Conservation (phyloP, 1,139 yeast species). For the Blastobotrys capitulatus region DNA sequence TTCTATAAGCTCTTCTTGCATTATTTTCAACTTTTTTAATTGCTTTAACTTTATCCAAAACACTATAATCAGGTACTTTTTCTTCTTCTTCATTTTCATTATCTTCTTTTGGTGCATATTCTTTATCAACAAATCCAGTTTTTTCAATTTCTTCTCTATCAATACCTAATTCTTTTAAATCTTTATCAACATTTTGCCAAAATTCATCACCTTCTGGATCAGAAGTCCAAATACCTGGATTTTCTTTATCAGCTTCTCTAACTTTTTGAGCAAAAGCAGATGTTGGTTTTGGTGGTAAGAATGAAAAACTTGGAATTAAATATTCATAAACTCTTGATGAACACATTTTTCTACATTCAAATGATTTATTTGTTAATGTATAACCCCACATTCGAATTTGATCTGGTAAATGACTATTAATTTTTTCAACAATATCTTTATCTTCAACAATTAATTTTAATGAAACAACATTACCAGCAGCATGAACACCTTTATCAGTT, state of each 20-base stretch:
- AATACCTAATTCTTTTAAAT: conserved; percentile 28
- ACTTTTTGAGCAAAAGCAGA: conserved; percentile 59
- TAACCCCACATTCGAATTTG: conserved; percentile 92
- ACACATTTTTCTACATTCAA: conserved; percentile 94
- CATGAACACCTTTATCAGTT: conserved; percentile 98
- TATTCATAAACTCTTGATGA: conserved; percentile 92
- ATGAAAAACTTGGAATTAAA: conserved; percentile 81
- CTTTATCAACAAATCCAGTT: conserved; percentile 32
- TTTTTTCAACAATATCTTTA: conserved; percentile 62
- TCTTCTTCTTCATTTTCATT: conserved; percentile 14
- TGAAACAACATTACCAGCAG: conserved; percentile 93
- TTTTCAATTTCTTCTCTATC: conserved; percentile 35
- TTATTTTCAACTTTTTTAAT: conserved; percentile 63
- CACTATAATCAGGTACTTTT: conserved; percentile 2
- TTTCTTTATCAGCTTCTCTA: conserved; percentile 44
- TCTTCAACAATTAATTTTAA: conserved; percentile 87
- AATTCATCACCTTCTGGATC: conserved; percentile 67
- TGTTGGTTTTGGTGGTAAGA: conserved; percentile 83
- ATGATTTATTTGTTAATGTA: conserved; percentile 80
- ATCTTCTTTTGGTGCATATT: conserved; percentile 9
- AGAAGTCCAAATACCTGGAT: conserved; percentile 52
- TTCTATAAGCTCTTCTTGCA: conserved; percentile 64
- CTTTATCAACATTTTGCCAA: conserved; percentile 53
- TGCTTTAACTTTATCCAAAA: conserved; percentile 39
- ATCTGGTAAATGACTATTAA: conserved; percentile 71